Evolutionary conservation across 2,329 filamentous ascomycete genomes (phyloP), one percentile per base, ranked within the genome.

Genomic region (Neoascochyta sp.): DNA sequence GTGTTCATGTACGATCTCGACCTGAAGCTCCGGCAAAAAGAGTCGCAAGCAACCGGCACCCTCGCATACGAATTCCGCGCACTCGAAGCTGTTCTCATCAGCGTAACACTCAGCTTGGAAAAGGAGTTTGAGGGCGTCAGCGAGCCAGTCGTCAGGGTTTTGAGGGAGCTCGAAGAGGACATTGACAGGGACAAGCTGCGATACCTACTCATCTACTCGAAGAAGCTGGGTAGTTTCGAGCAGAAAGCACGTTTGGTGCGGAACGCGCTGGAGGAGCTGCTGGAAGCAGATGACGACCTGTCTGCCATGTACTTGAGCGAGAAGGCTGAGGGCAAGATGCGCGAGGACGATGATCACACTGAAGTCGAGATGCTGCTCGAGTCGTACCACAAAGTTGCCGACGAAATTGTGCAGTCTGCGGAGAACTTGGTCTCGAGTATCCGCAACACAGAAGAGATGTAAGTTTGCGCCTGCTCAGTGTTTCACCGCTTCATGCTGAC

Each of bases 381-480:
- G 62, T 95, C 88, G 3, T 98, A 98, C 62, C 87, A 96, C 63
- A 96, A 96, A 63, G 83, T 98, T 22, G 90, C 88, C 47, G 92
- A 98, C 58, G 92, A 98, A 69, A 95, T 96, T 50, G 90, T 95
- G 7, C 90, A 98, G 64, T 86, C 93, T 41, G 87, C 88, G 10
- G 85, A 87, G 40, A 96, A 94, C 64, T 65, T 96, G 46, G 89
- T 96, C 33, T 90, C 85, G 7, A 88, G 86, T 46, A 98, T 98
- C 60, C 79, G 92, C 50, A 98, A 96, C 65, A 98, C 92, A 1
- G 92, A 98, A 65, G 92, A 98, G 67, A 93, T 98, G 87, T 93
- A 73, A 67, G 83, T 66, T 16, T 27, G 22, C 13, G 9, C 8
- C 3, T 20, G 10, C 5, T 21, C 10, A 16, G 5, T 10, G 16